Evolutionary conservation across 306 rosid genomes (phyloP), one percentile per base, ranked within the genome.

Genomic region (Medicago lupulina): DNA sequence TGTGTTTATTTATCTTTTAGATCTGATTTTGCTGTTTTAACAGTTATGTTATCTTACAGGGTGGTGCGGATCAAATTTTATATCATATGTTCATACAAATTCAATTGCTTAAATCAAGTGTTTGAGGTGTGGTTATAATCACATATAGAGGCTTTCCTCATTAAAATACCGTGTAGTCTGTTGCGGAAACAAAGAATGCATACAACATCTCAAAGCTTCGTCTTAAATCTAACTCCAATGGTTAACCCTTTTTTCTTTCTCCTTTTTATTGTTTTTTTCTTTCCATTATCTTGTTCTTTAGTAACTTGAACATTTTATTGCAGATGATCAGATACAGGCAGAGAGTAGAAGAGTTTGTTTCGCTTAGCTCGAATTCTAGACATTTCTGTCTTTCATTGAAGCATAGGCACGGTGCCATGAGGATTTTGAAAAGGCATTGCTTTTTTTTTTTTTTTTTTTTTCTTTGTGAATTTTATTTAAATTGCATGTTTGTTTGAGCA

Each of bases 181-280:
- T n/a, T n/a, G n/a, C n/a, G n/a, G n/a, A n/a, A 70, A 68, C 43
- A 76, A 55, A 87, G 5, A 76, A 92, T 90, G 94, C 84, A 80
- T 57, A 49, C 85, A 15, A 43, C 83, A 34, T 80, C 85, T 71
- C 83, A 83, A n/a, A 62, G 76, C 79, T 70, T 70, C 79, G 65
- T 82, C 73, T 58, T 80, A 39, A 62, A 60, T 39, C 69, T 75
- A 70, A 80, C 83, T 62, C 87, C 88, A 18, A 81, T 82, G 92
- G 97, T 90, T 73, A 34, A 4, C 28, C 55, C 64, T 34, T 39
- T 68, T 55, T 38, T 21, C 34, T 23, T 19, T 46, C 11, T 16
- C 9, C 72, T 73, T n/a, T 2, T 19, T 18, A 5, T 17, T 79
- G 5, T 9, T 19, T 28, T 49, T 68, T 76, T 53, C 19, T 31